Evolutionary conservation across 352 stramenopile species (phyloP).

Genomic region (Globisporangium irregulare): DNA sequence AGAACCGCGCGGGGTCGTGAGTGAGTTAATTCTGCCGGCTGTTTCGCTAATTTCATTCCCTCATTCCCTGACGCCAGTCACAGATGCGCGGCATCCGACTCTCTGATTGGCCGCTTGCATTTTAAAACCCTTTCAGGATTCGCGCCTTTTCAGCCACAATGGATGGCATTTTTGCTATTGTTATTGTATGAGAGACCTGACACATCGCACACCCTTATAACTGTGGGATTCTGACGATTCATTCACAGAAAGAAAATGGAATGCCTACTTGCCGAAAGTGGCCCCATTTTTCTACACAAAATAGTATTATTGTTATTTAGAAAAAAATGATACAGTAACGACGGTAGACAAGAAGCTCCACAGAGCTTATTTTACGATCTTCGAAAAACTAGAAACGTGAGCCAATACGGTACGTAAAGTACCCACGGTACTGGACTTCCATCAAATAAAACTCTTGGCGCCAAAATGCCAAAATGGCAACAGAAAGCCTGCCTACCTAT

Average conservation of each 20-base stretch:
- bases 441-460: neutral
- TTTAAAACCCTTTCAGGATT: neutral
- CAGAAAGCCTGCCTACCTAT: neutral
- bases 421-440: too few relatives aligned
- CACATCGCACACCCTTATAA: too few relatives aligned
- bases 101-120: neutral
- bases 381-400: neutral
- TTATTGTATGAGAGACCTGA: too few relatives aligned
- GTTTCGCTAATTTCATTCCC: neutral
- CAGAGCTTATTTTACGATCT: neutral
- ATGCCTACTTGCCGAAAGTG: neutral
- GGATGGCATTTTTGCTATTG: too few relatives aligned
- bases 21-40: neutral
- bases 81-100: neutral
- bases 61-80: neutral
- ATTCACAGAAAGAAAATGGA: neutral
- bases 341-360: neutral
- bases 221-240: neutral
- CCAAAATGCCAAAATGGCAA: neutral
- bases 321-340: neutral
- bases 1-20: neutral
- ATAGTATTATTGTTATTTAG: neutral
- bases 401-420: neutral
- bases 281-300: neutral
- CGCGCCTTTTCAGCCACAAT: neutral